phyloP scores from a whole-genome alignment of 768 basidiomycete genomes.

The Strobilomyces confusus region DNA sequence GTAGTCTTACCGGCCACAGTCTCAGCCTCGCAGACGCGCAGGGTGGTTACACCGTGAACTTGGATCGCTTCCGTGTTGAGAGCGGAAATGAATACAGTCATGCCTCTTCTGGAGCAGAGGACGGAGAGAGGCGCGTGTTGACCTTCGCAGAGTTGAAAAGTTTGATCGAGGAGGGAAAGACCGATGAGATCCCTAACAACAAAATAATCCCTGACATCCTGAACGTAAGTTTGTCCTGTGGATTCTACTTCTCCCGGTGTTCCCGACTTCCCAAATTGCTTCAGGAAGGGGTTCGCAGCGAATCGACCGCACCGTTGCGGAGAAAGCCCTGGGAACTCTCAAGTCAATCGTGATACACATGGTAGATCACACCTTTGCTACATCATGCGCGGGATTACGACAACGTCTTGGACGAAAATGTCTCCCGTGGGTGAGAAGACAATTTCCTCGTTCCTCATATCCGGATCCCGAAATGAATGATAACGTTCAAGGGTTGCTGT shows the following conservation, averaged over 20 bases:
- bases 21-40: conserved; percentile 29
- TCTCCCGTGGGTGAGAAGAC: conserved; percentile 12
- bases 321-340: conserved; percentile 68
- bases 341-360: conserved; percentile 16
- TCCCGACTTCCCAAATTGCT: conserved; percentile 1
- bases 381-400: conserved; percentile 16
- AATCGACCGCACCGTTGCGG: conserved; percentile 45
- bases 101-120: conserved; percentile 3
- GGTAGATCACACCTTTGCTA: conserved; percentile 10
- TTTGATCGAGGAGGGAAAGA: conserved; percentile 66
- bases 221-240: conserved; percentile 45
- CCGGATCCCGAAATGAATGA: conserved; percentile 8
- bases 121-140: conserved; percentile 43
- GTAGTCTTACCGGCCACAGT: conserved; percentile 29
- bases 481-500: conserved; percentile 2
- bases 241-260: neutral
- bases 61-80: conserved; percentile 8
- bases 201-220: conserved; percentile 62
- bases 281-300: conserved; percentile 55
- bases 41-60: conserved; percentile 9
- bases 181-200: conserved; percentile 76
- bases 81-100: conserved; percentile 20
- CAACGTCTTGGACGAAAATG: conserved; percentile 1
- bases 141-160: conserved; percentile 66
- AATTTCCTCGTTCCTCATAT: conserved; percentile 1